These are phyloP conservation scores for Fusarium pseudograminearum DNA, from an alignment of 2,329 filamentous ascomycete species.

Conservation along the genomic window DNA sequence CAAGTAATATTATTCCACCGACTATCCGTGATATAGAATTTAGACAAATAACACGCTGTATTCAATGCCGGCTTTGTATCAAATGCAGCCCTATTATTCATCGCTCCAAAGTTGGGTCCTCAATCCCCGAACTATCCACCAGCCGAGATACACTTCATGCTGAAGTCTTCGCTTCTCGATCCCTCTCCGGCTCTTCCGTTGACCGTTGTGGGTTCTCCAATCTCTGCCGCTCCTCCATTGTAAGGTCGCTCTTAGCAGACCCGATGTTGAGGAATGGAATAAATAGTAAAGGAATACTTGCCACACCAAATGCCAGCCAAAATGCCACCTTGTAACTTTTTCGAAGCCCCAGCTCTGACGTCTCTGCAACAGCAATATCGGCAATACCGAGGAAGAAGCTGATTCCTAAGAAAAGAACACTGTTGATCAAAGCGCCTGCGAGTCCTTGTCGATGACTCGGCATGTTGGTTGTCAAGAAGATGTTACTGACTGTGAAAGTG, in stretches of 20 bases:
- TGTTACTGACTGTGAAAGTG: constrained; percentile 73
- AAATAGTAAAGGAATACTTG: constrained; percentile 36
- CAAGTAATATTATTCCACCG: constrained; percentile 1
- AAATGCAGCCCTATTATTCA: constrained; percentile 8
- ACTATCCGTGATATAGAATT: background rate
- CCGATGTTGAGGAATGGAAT: constrained; percentile 44
- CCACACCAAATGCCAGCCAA: constrained; percentile 45
- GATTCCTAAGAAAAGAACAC: constrained; percentile 71
- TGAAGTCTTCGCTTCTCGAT: constrained; percentile 22
- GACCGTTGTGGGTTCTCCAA: constrained; percentile 32
- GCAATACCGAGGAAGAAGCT: constrained; percentile 73
- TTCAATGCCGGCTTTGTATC: constrained; percentile 9
- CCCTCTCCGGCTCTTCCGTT: constrained; percentile 17
- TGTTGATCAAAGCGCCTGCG: constrained; percentile 73
- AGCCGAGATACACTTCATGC: constrained; percentile 17
- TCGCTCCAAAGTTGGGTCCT: constrained; percentile 10
- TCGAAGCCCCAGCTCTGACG: constrained; percentile 54
- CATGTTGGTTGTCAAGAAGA: constrained; percentile 75
- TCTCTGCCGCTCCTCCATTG: constrained; percentile 43
- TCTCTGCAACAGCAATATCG: constrained; percentile 64
- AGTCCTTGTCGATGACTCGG: constrained; percentile 70
- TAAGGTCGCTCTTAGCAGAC: constrained; percentile 47
- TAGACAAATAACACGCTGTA: background rate
- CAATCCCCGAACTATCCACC: constrained; percentile 3
- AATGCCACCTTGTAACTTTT: constrained; percentile 47